phyloP scores from a whole-genome alignment of 805 yeast genomes.

The Scheffersomyces spartinae region DNA sequence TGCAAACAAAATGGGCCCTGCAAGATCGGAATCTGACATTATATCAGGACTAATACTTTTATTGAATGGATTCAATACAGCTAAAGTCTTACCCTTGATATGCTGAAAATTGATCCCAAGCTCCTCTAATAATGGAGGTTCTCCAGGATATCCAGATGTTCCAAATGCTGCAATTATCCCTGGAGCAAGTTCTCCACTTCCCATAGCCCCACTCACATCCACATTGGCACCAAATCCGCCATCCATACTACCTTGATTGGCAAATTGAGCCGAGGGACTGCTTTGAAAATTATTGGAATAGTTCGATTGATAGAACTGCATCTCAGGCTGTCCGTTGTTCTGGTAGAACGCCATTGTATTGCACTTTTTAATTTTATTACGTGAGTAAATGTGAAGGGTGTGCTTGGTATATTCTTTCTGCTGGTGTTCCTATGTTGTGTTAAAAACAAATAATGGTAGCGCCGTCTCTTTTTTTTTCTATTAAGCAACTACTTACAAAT shows the following conservation, averaged over 20 bases:
- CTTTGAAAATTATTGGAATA: constrained; percentile 18
- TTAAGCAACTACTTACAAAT: no score
- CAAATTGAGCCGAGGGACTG: constrained; percentile 7
- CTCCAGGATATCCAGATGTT: constrained; percentile 89
- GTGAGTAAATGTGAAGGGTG: no score
- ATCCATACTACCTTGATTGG: constrained; percentile 27
- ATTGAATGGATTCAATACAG: constrained; percentile 73
- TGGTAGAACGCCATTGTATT: constrained; percentile 36
- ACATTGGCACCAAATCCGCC: constrained; percentile 21
- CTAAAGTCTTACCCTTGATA: constrained; percentile 71
- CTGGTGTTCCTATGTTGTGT: no score
- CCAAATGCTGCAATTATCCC: constrained; percentile 90
- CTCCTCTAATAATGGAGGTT: constrained; percentile 86
- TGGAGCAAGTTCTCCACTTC: constrained; percentile 39
- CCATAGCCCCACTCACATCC: constrained; percentile 32
- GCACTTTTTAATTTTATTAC: no score
- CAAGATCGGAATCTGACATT: constrained; percentile 82
- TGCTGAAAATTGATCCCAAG: constrained; percentile 87
- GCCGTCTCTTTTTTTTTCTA: no score
- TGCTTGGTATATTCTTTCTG: no score
- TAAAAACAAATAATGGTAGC: no score
- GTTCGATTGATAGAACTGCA: constrained; percentile 32
- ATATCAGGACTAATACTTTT: constrained; percentile 52
- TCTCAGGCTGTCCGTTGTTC: constrained; percentile 23
- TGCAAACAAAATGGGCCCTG: constrained; percentile 90